Evolutionary conservation across 2,329 filamentous ascomycete genomes (phyloP), one percentile per base, ranked within the genome.

Genomic region (Pseudovirgaria hyperparasitica): DNA sequence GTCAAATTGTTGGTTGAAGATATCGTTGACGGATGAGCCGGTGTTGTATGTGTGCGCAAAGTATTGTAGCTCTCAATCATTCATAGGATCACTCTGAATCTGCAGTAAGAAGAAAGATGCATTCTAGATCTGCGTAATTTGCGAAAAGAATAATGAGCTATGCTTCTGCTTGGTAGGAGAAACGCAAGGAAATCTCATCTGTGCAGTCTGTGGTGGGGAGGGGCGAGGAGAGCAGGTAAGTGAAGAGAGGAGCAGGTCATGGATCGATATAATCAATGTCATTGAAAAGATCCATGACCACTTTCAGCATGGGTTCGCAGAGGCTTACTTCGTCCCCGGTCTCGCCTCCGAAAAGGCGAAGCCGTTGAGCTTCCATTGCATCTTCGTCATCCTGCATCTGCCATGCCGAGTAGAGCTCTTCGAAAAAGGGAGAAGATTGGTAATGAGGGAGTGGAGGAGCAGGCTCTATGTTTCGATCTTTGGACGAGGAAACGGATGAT

Each of bases 261-360:
- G 53, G 48, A 35, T 59, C 55, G 27, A 57, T 50, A 32, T 60
- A 62, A 39, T 62, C 58, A 32, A 55, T 50, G 28, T 46, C 40
- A 30, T 59, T 47, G 36, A 62, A 62, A 9, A 62, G 46, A 34
- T 54, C 50, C 28, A 56, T 55, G 12, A 62, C 58, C 8, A 62
- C 58, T 40, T 57, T 56, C 32, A 62, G 39, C 58, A 62, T 62
- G 3, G 55, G 51, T 26, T 54, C 57, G 26, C 58, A 45, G 9
- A 62, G 47, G 33, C 46, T 46, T 38, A 45, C 43, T 36, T 60
- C 57, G 31, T 60, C 56, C 28, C 52, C 53, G 23, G 43, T 50
- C 28, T 53, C 45, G 16, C 57, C 58, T 12, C 58, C 58, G 37
- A 62, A 62, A 34, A 60, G 46, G 17, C 57, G 49, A 22, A 55